Base-by-base conservation (phyloP, 805 yeast genomes). In the Schwanniomyces occidentalis region DNA sequence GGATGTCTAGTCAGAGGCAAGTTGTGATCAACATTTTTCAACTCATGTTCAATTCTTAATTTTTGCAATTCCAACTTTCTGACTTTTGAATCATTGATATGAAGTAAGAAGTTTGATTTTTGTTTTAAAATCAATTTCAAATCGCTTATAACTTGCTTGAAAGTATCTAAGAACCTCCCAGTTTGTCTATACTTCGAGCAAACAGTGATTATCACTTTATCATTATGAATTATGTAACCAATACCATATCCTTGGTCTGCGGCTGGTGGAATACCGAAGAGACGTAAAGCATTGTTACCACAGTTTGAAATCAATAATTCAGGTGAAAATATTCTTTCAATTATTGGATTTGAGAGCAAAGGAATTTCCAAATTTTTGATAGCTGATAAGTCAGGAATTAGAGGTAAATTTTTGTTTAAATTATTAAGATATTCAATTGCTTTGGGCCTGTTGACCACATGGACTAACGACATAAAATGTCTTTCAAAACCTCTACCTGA, bases 251-350 rank as follows among this genome's bases (percentile, higher is more conserved):
- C 97, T 52, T 86, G 90, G 30, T 88, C 83, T 9, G 84, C 72
- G 2, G 88, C 90, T 3, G 97, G 96, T 3, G 96, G 95, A 52
- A 89, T 89, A 0, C 97, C 97, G 65, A 89, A 89, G 32, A 83
- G 69, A 43, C 84, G 80, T 38, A 89, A 69, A 1, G 95, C 84
- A 5, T 95, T 95, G 56, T 89, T 89, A 24, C 96, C 96, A 65
- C 97, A 89, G 59, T 89, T 89, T 12, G 90, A 80, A 4, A 93
- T 85, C 33, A 68, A 53, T 17, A 68, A 42, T 35, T 66, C 73
- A 0, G 73, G 71, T 7, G 50, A 39, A 4, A 54, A 36, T n/a
- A 68, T 49, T 36, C 49, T 52, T 18, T 67, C 68, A 27, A 68
- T 52, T 9, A 52, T 30, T 1, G 60, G 56, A 34, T 63, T 61